Base-by-base conservation (phyloP, 257 asterid genomes). In the Lycium ferocissimum region DNA sequence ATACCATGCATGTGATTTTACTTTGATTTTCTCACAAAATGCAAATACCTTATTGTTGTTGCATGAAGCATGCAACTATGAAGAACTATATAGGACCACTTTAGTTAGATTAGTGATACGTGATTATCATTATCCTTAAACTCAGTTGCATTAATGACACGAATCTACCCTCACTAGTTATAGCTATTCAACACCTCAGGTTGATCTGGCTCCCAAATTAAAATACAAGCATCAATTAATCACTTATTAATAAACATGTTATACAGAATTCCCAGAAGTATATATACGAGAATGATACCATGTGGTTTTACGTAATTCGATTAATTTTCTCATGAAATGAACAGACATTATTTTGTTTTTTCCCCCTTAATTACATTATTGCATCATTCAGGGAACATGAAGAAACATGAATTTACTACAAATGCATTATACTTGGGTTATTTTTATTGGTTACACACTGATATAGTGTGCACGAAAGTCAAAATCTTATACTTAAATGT, bases 1-100 rank as follows among this genome's bases (percentile, higher is more conserved):
- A 80, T 37, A 37, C 47, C 78, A 69, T 69, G 78, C 78, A 69
- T 69, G 78, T 69, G 78, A 9, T 69, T 35, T 69, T 69, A 69
- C 78, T 37, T 69, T 14, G 78, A 69, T 69, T 37, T 69, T 69
- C 78, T 9, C 53, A 37, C n/a, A 1, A 33, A 69, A 69, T 69
- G 43, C 65, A 56, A 22, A 7, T 51, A 7, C 56, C 56, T 51
- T 51, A 5, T 51, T 51, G 0, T 8, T 51, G 10, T 56, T 56
- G 61, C 66, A 59, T 59, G 66, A 59, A 59, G 7, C 69, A 58
- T 5, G 13, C 12, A 70, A 15, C 9, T n/a, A 54, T 57, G 49
- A 80, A 54, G 49, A 15, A 2, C 66, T 37, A 26, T 26, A 26
- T 26, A 54, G 67, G 53, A 51, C 70, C 6, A 20, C 53, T 12